Percentiles rank a stretch among this genome's conserved stretches.
Conservation (phyloP, 2,329 filamentous ascomycete genomes). For the Ophiostoma himal-ulmi region DNA sequence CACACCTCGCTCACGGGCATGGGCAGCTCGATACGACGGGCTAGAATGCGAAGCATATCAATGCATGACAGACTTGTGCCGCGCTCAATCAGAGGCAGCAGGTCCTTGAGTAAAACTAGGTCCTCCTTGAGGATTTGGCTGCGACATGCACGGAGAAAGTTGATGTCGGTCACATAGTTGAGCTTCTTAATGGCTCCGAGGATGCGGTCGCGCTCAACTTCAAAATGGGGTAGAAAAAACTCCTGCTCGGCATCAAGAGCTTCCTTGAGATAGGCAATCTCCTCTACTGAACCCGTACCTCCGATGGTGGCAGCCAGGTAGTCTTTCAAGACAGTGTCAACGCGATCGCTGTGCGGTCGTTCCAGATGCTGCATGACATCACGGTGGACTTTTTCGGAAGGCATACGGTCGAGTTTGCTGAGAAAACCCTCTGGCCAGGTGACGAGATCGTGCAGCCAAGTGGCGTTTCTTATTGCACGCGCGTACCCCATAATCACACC, state of each 20-base stretch:
- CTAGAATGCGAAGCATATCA: conserved; percentile 26
- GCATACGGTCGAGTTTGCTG: conserved; percentile 23
- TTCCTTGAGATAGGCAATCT: conserved; percentile 16
- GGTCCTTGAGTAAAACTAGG: conserved; percentile 24
- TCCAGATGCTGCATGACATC: conserved; percentile 25
- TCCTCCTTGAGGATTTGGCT: conserved; percentile 27
- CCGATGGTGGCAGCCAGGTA: conserved; percentile 26
- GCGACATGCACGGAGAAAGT: conserved; percentile 24
- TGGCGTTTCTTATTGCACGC: conserved; percentile 20
- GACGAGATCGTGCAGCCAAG: conserved; percentile 24
- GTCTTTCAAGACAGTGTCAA: conserved; percentile 13
- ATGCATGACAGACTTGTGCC: conserved; percentile 23
- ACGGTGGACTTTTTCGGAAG: conserved; percentile 22
- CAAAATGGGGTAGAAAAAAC: conserved; percentile 23
- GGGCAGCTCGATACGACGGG: conserved; percentile 23
- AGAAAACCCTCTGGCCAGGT: conserved; percentile 20
- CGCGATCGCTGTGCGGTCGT: conserved; percentile 12
- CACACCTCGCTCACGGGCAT: conserved; percentile 25
- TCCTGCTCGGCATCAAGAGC: conserved; percentile 24
- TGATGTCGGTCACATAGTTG: conserved; percentile 17
- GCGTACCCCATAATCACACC: conserved; percentile 25
- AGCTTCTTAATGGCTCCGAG: conserved; percentile 23
- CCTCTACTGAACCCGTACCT: conserved; percentile 19
- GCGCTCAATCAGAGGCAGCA: conserved; percentile 23
- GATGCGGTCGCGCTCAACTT: conserved; percentile 26